Evolutionary conservation across 2,329 filamentous ascomycete species (phyloP), one percentile per base, ranked within the genome.

Genomic region (Atkinsonella hypoxylon): DNA sequence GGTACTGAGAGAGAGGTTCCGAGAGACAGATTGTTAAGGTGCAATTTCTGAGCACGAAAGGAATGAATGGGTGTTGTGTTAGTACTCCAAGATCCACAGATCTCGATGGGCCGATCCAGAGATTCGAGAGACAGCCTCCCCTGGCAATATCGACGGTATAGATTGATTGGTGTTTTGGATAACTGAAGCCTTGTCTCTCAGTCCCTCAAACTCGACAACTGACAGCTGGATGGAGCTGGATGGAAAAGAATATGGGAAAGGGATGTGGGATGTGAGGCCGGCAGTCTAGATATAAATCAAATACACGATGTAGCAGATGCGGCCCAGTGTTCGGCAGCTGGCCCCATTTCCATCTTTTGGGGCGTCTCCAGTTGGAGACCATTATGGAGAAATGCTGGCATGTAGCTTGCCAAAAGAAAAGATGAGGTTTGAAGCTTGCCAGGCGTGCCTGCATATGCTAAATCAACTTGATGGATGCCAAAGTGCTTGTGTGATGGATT

Each of bases 61-160:
- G 64, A 63, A 64, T 63, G 64, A 64, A 65, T 64, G 62, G 53
- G 57, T 53, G 53, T 57, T 58, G 55, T 56, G 58, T 53, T 55
- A 53, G 57, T n/a, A n/a, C n/a, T 57, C 49, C 39, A 50, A 50
- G 51, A 48, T 52, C 45, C 49, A 53, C 49, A 46, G 55, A 62
- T 64, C 59, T 56, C 53, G 62, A 65, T 63, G 55, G 47, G 58
- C 51, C 55, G 57, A 58, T 59, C 53, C 43, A 52, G 51, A 53
- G 55, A 56, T 36, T 34, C 30, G 51, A 50, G 51, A 42, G 54
- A 57, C 50, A 51, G 43, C 38, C 55, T 55, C 55, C 54, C 55
- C 57, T 51, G 45, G 46, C 46, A 58, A 54, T 57, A 58, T 57
- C 53, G 58, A 42, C 49, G 50, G 52, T 59, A 55, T 56, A 55